Evolutionary conservation across 2,329 filamentous ascomycete genomes (phyloP).

Genomic region (Falciphora oryzae): DNA sequence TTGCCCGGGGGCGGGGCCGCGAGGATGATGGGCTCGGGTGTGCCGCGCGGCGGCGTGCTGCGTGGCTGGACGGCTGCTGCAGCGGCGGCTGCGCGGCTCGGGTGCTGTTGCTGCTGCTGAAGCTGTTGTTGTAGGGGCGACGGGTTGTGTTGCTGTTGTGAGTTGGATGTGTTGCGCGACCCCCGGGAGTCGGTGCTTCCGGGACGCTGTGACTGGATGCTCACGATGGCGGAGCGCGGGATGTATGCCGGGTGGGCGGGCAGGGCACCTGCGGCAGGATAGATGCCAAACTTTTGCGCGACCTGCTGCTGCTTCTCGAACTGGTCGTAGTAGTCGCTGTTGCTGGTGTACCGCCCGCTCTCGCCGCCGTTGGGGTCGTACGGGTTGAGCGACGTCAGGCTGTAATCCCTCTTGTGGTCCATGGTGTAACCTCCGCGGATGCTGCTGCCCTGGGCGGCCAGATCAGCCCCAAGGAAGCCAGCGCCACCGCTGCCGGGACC

Average conservation of each 20-base stretch:
- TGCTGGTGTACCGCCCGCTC: conserved; percentile 23
- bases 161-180: conserved; percentile 4
- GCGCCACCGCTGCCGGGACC: conserved; percentile 12
- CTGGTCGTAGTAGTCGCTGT: conserved; percentile 35
- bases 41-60: conserved; percentile 9
- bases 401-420: conserved; percentile 24
- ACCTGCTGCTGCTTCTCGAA: conserved; percentile 15
- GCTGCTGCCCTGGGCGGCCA: background rate
- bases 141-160: background rate
- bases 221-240: conserved; percentile 22
- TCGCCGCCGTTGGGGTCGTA: conserved; percentile 12
- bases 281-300: conserved; percentile 11
- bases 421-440: conserved; percentile 21
- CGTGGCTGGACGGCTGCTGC: conserved; percentile 7
- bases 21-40: conserved; percentile 6
- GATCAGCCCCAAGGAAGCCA: background rate
- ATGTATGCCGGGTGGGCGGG: conserved; percentile 46
- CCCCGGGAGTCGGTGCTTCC: conserved; percentile 7
- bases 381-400: conserved; percentile 3
- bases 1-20: conserved; percentile 5
- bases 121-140: background rate
- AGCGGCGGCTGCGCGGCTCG: conserved; percentile 4
- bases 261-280: conserved; percentile 24
- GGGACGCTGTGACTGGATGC: conserved; percentile 8
- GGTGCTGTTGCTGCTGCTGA: conserved; percentile 4